These are phyloP conservation scores for Leucosporidium yakuticum DNA, from an alignment of 768 basidiomycete species.

Conservation along the genomic window DNA sequence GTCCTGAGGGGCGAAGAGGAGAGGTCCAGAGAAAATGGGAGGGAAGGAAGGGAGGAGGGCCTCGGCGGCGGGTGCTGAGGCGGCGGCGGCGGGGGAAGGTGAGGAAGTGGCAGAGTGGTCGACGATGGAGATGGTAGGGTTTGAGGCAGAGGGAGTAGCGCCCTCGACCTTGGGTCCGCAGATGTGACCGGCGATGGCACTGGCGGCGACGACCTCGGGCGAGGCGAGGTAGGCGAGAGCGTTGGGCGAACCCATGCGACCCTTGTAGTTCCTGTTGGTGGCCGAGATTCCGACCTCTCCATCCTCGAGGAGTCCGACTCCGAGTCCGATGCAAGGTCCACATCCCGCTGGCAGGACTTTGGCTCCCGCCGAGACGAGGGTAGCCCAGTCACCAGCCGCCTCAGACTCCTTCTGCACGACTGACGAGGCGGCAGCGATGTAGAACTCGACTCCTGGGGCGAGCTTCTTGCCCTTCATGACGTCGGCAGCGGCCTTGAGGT, in stretches of 20 bases:
- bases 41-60: conserved; percentile 79
- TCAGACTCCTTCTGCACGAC: conserved; percentile 88
- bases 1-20: conserved; percentile 93
- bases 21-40: conserved; percentile 65
- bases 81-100: conserved; percentile 35
- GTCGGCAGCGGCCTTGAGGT: conserved; percentile 85
- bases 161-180: conserved; percentile 70
- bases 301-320: conserved; percentile 84
- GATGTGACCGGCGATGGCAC: conserved; percentile 86
- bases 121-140: conserved; percentile 30
- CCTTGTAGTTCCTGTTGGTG: conserved; percentile 98
- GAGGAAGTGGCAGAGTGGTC: conserved; percentile 41
- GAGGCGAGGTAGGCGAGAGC: conserved; percentile 93
- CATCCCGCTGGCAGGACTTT: conserved; percentile 91
- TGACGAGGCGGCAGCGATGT: conserved; percentile 91
- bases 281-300: conserved; percentile 95
- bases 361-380: conserved; percentile 78
- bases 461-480: conserved; percentile 69
- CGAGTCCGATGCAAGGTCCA: conserved; percentile 95
- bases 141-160: conserved; percentile 37
- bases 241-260: conserved; percentile 92
- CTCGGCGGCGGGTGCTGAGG: conserved; percentile 48
- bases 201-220: conserved; percentile 94
- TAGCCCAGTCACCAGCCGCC: conserved; percentile 75
- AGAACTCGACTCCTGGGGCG: conserved; percentile 87